phyloP scores from a whole-genome alignment of 768 basidiomycete species.

The Leccinum pellstonianum region DNA sequence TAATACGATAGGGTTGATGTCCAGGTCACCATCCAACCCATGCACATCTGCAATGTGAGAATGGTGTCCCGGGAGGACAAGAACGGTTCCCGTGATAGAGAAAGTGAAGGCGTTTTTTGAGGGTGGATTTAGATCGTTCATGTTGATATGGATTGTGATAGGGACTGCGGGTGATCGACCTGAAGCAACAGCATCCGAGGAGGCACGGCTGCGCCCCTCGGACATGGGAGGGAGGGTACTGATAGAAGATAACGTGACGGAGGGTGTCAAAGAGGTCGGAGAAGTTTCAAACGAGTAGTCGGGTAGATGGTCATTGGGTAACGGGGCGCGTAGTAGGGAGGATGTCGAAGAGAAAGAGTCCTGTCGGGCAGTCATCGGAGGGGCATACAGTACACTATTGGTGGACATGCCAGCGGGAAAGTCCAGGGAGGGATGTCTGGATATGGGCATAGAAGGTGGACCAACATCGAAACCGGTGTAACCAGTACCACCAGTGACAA shows the following conservation, averaged over 20 bases:
- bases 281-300: conserved; percentile 77
- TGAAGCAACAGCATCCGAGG: conserved; percentile 30
- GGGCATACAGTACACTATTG: conserved; percentile 21
- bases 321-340: conserved; percentile 72
- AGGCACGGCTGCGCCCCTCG: conserved; percentile 38
- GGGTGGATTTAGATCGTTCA: conserved; percentile 71
- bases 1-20: conserved; percentile 53
- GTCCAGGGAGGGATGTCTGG: conserved; percentile 52
- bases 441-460: conserved; percentile 35
- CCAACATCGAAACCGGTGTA: conserved; percentile 73
- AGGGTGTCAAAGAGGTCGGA: conserved; percentile 52
- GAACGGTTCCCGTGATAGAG: conserved; percentile 60
- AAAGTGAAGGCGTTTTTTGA: conserved; percentile 65
- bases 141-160: conserved; percentile 75
- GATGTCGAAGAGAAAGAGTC: conserved; percentile 47
- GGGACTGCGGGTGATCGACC: conserved; percentile 53
- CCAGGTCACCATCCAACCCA: conserved; percentile 30
- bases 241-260: conserved; percentile 39
- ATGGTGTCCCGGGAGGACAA: conserved; percentile 50
- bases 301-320: conserved; percentile 59
- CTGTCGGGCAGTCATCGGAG: conserved; percentile 34
- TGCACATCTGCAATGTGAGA: conserved; percentile 24
- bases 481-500: conserved; percentile 58
- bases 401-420: conserved; percentile 30
- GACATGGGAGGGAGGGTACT: conserved; percentile 35